phyloP scores from a whole-genome alignment of 139 green algal genomes.

The Coccomyxa sp. region DNA sequence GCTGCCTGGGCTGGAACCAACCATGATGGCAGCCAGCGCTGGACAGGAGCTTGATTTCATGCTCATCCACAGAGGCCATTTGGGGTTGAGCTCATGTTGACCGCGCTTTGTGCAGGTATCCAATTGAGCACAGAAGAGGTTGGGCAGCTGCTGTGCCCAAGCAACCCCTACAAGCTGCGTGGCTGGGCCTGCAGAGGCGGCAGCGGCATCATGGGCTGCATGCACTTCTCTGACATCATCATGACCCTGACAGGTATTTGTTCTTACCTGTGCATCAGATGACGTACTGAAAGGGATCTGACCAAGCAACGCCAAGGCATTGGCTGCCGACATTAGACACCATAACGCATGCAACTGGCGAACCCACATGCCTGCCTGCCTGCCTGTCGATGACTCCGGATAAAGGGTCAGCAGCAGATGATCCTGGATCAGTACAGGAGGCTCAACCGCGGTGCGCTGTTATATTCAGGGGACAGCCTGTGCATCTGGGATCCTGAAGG shows the following conservation, averaged over 20 bases:
- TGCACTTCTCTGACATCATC: slow-evolving; percentile 45
- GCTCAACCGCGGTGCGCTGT: too few species aligned
- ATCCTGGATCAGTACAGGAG: too few species aligned
- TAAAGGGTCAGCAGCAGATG: too few species aligned
- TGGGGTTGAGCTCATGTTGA: not conserved
- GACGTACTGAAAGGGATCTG: too few species aligned
- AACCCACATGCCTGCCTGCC: not conserved
- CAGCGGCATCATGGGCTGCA: slow-evolving; percentile 33
- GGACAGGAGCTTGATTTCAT: not conserved
- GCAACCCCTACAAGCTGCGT: slow-evolving; percentile 16
- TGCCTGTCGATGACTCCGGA: too few species aligned
- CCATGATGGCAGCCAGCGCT: not conserved
- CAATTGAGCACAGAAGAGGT: slow-evolving; percentile 15
- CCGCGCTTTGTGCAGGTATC: not conserved
- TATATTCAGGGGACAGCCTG: slow-evolving; percentile 29
- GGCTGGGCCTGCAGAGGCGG: slow-evolving; percentile 25
- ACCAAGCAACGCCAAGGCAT: not conserved
- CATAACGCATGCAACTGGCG: not conserved
- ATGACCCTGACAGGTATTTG: slow-evolving; percentile 21
- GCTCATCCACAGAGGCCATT: not conserved
- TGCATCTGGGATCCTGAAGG: slow-evolving; percentile 67
- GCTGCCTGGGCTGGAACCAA: not conserved
- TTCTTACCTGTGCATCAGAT: too few species aligned
- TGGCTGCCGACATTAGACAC: not conserved
- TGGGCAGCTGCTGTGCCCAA: slow-evolving; percentile 22